These are phyloP conservation scores for Leptodermis oblonga DNA, from an alignment of 257 asterid species.

Conservation along the genomic window DNA sequence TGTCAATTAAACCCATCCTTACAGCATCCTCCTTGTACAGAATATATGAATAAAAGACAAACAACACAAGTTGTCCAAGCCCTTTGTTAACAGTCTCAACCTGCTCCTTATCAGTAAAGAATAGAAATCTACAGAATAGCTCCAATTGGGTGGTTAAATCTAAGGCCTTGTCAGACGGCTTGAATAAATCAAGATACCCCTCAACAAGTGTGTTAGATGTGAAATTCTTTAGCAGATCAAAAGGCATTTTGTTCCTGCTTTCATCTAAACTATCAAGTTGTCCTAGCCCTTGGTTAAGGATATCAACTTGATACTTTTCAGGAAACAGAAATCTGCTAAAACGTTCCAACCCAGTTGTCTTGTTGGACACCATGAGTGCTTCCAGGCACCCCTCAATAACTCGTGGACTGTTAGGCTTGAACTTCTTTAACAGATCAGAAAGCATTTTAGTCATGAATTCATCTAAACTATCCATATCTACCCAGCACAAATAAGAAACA, in stretches of 20 bases:
- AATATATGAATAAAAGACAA: background rate
- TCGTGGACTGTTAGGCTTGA: background rate
- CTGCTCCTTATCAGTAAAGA: background rate
- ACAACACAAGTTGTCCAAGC: background rate
- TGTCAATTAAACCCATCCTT: background rate
- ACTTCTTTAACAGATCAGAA: background rate
- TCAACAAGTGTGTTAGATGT: background rate
- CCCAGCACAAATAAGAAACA: slow-evolving; percentile 1
- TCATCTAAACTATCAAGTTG: background rate
- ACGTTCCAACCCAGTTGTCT: background rate
- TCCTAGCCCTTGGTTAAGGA: background rate
- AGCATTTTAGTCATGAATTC: background rate
- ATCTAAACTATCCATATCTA: background rate
- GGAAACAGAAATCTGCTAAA: background rate
- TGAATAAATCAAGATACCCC: background rate
- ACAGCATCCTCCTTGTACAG: background rate
- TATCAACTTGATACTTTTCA: background rate
- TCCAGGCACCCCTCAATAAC: background rate
- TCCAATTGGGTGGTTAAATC: background rate
- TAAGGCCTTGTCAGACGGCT: background rate
- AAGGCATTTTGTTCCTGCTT: background rate
- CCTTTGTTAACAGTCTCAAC: background rate
- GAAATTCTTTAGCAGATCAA: background rate
- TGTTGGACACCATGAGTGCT: background rate
- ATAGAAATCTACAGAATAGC: background rate